Base-by-base conservation (phyloP, 805 yeast species). In the Sugiyamaella floridensis region DNA sequence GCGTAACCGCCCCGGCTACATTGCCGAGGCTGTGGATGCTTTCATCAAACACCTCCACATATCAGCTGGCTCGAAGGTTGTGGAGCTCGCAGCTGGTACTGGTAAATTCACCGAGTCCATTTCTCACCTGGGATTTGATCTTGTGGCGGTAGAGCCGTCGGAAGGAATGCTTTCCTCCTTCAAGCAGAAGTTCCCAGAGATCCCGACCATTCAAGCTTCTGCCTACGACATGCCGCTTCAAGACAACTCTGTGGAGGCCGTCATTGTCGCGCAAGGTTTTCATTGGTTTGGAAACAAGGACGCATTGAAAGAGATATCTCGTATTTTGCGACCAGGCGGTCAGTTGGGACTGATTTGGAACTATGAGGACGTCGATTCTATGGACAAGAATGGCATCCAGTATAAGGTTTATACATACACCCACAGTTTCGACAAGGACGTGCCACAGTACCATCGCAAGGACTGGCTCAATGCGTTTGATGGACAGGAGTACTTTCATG, bases 251-350 rank as follows among this genome's bases (percentile, higher is more conserved):
- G 71, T 73, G 18, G 85, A 81, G 63, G 74, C 76, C 0, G 67
- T 82, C 1, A 67, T 80, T 9, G 65, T 77, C 9, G 85, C 86
- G 0, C 86, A 82, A 58, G 86, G 80, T 0, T 82, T 77, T 62
- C 86, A 82, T 57, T 82, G 86, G 86, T 82, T 82, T 65, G 73
- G 79, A n/a, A 81, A 79, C 58, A 45, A 55, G 2, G 70, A 67
- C 8, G 68, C 83, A 0, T 59, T 82, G 34, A 63, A 67, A 50
- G 86, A 82, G 61, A 61, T 82, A 19, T 55, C 66, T 43, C 67
- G 86, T 15, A 78, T 81, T 0, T 68, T 82, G 58, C 76, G 75
- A 55, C 73, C 76, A 1, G 63, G 61, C 7, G 85, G 83, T 0
- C 69, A 67, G 45, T 66, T 82, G 11, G 85, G 81, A 0, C 61